Conservation (phyloP, 192 early-diverging fungal genomes). For the Coemansia sp. region DNA sequence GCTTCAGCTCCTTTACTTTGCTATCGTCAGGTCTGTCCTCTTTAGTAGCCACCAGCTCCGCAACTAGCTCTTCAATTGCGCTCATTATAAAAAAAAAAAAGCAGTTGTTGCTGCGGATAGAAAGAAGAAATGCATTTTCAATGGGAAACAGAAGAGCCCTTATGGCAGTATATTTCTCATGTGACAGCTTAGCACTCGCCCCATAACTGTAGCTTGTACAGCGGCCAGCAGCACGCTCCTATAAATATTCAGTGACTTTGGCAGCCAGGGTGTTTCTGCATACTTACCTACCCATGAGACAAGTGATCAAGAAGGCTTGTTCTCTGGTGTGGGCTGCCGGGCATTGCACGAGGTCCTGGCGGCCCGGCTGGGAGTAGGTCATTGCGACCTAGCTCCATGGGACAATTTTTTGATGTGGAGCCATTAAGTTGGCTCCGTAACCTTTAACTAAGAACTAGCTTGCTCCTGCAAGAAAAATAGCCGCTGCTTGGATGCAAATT, state of each 20-base stretch:
- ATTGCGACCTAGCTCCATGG: conserved; percentile 27
- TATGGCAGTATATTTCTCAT: background rate
- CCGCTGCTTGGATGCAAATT: too few relatives aligned
- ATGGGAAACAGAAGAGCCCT: too few relatives aligned
- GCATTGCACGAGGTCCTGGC: conserved; percentile 46
- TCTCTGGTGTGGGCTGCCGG: conserved; percentile 21
- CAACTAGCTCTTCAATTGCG: conserved; percentile 17
- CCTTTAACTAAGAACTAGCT: background rate
- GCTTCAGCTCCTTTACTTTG: conserved; percentile 24
- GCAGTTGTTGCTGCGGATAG: too few relatives aligned
- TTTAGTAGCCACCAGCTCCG: conserved; percentile 22
- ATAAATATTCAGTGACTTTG: conserved; percentile 7
- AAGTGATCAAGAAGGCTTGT: conserved; percentile 37
- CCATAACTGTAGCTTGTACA: background rate
- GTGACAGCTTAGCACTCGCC: background rate
- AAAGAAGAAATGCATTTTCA: background rate
- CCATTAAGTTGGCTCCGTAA: conserved; percentile 27
- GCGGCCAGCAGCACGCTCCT: background rate
- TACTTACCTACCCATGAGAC: conserved; percentile 32
- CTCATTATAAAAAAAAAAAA: conserved; percentile 9
- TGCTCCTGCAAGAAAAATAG: too few relatives aligned
- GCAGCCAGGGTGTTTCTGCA: conserved; percentile 17
- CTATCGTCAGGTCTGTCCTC: conserved; percentile 15
- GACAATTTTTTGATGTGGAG: conserved; percentile 52
- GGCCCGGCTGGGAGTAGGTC: conserved; percentile 36